Percentiles rank a stretch among this genome's conserved stretches.
Conservation (phyloP, 805 yeast species). For the Candida tammaniensis region DNA sequence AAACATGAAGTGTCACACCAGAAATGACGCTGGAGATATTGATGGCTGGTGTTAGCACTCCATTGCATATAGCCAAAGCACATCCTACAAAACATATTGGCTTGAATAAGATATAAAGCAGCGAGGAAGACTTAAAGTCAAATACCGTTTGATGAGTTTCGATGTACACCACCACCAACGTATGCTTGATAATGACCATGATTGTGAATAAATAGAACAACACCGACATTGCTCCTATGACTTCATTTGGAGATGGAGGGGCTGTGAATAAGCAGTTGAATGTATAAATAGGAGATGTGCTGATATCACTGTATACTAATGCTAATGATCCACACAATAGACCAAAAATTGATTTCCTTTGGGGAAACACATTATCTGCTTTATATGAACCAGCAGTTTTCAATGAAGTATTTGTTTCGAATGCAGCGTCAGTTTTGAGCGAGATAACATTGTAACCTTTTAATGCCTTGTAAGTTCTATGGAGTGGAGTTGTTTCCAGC, state of each 20-base stretch:
- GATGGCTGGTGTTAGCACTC: slow-evolving; percentile 61
- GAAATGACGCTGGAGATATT: slow-evolving; percentile 57
- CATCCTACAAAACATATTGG: slow-evolving; percentile 49
- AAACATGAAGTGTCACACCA: slow-evolving; percentile 29
- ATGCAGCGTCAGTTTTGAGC: too few relatives aligned
- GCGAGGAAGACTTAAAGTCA: slow-evolving; percentile 18
- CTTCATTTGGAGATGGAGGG: slow-evolving; percentile 32
- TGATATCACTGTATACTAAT: slow-evolving; percentile 63
- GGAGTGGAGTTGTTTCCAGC: too few relatives aligned
- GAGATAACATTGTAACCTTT: too few relatives aligned
- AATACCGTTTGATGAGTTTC: too few relatives aligned
- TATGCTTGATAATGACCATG: slow-evolving; percentile 53
- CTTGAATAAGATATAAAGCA: slow-evolving; percentile 22
- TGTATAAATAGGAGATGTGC: slow-evolving; percentile 59
- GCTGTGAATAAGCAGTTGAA: slow-evolving; percentile 27
- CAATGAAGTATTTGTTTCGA: too few relatives aligned
- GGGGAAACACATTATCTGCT: too few relatives aligned
- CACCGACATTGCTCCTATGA: slow-evolving; percentile 50
- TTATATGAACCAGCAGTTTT: too few relatives aligned
- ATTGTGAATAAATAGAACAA: slow-evolving; percentile 55
- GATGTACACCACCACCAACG: too few relatives aligned
- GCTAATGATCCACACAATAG: too few relatives aligned
- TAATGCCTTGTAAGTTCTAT: too few relatives aligned
- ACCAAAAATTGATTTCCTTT: too few relatives aligned
- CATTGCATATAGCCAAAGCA: slow-evolving; percentile 56